Base-by-base conservation (phyloP, 2,329 filamentous ascomycete genomes). In the Neoscytalidium dimidiatum region DNA sequence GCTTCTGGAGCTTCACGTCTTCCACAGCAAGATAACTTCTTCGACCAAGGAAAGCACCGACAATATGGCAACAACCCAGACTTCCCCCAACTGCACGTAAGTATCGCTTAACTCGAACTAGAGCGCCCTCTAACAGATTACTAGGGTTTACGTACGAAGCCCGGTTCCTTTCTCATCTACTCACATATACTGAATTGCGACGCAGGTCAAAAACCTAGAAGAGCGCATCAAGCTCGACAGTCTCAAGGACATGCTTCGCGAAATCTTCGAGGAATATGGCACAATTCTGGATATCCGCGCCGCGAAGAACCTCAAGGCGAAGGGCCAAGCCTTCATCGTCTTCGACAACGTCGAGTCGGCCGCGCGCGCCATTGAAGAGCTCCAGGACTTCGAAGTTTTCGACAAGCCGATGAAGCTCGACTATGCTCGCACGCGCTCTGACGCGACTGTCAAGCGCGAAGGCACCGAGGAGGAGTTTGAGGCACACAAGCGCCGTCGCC, bases 261-360 rank as follows among this genome's bases (percentile, higher is more conserved):
- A 89, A 68, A 85, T 98, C 72, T 98, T 98, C 80, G 88, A 88
- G 68, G 92, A 96, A 78, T 97, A 95, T 78, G 95, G 95, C 68
- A 89, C 83, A 65, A 87, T 97, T 67, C 80, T 96, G 71, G 93
- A 97, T 68, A 87, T 97, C 60, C 86, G 96, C 66, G 92, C 92
- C 49, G 96, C 96, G 82, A 92, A 87, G 68, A 97, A 96, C 77
- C 79, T 98, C 31, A 94, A 92, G 76, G 92, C 92, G 48, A 97
- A 96, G 77, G 95, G 95, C 13, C 95, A 99, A 80, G 95, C 95
- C 0, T 99, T 99, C 75, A 81, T 99, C 57, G 93, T 98, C 51
- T 98, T 93, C 76, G 92, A 96, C 71, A 86, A 83, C 67, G 82
- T 90, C n/a, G 90, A 93, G 64, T 87, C 89, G n/a, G 94, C 94